Base-by-base conservation (phyloP, 306 rosid species). In the Malus asiatica region DNA sequence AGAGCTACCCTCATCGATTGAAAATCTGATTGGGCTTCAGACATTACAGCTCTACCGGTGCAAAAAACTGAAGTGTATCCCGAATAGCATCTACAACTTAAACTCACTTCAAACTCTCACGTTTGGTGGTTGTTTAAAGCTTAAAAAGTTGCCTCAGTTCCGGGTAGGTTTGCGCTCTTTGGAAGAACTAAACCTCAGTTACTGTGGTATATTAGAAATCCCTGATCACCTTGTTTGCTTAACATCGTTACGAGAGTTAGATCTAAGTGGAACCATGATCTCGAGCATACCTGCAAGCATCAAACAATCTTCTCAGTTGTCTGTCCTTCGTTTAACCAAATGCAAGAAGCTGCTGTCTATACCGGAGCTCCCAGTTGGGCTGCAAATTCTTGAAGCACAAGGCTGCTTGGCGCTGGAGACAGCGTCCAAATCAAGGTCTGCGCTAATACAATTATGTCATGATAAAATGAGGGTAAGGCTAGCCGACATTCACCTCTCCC, bases 321-420 rank as follows among this genome's bases (percentile, higher is more conserved):
- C 53, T 48, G 53, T 48, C 53, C 53, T 48, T 14, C 53, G 53
- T 1, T 48, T 48, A 48, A 15, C 20, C 53, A 48, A 48, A 2
- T 48, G 53, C 53, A 15, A 48, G 20, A 48, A 6, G 53, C 53
- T 48, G 0, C 53, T 0, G 16, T 48, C 53, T 15, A 14, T 48
- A 48, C 53, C 8, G 16, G 53, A 48, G 53, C 19, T 48, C 53
- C 53, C 53, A 48, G 40, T 0, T 35, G 20, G 53, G 19, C 7
- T 48, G 6, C 27, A 27, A 27, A 48, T 15, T 48, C 53, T 0
- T 48, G 53, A 48, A 48, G 8, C 3, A 2, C 55, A 15, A 48
- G 55, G 55, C 0, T 4, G 55, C 20, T 0, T 2, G 8, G 0
- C 8, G 1, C 8, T 4, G 20, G 2, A 48, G 1, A 6, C 19